A percentile compares a stretch with the other conserved stretches of the same genome.
Conservation (phyloP, 768 basidiomycete genomes). For the Tricholoma flavovirens region DNA sequence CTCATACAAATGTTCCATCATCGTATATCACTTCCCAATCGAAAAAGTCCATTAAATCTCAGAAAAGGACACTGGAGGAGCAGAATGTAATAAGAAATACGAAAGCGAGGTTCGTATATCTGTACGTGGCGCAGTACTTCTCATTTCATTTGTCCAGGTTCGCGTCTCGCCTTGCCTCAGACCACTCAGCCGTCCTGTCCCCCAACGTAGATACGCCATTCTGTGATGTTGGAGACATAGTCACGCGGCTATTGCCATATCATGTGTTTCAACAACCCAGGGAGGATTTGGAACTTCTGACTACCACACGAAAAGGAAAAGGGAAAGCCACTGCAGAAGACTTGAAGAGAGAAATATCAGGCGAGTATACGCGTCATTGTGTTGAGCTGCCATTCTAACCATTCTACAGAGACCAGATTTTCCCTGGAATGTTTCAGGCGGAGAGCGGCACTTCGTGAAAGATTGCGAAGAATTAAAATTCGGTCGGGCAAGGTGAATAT, state of each 20-base stretch:
- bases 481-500: slow-evolving; percentile 50
- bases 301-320: slow-evolving; percentile 43
- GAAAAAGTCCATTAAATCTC: slow-evolving; percentile 22
- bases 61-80: slow-evolving; percentile 47
- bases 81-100: slow-evolving; percentile 39
- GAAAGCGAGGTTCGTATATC: slow-evolving; percentile 38
- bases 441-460: slow-evolving; percentile 46
- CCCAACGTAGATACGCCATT: slow-evolving; percentile 74
- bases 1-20: slow-evolving; percentile 11
- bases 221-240: slow-evolving; percentile 50
- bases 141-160: slow-evolving; percentile 34
- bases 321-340: slow-evolving; percentile 45
- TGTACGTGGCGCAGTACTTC: slow-evolving; percentile 1
- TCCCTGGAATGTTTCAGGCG: slow-evolving; percentile 63
- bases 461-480: slow-evolving; percentile 51
- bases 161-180: slow-evolving; percentile 47
- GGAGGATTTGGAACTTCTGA: slow-evolving; percentile 46
- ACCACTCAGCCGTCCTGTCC: slow-evolving; percentile 54
- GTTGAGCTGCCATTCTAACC: slow-evolving; percentile 2
- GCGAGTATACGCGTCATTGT: slow-evolving; percentile 22
- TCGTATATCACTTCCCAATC: slow-evolving; percentile 4
- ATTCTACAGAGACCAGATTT: slow-evolving; percentile 56
- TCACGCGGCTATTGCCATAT: slow-evolving; percentile 72
- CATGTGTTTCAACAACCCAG: slow-evolving; percentile 74
- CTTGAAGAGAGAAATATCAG: slow-evolving; percentile 45